phyloP scores from a whole-genome alignment of 1,139 yeast genomes.

The Oligophagozyma castellii region DNA sequence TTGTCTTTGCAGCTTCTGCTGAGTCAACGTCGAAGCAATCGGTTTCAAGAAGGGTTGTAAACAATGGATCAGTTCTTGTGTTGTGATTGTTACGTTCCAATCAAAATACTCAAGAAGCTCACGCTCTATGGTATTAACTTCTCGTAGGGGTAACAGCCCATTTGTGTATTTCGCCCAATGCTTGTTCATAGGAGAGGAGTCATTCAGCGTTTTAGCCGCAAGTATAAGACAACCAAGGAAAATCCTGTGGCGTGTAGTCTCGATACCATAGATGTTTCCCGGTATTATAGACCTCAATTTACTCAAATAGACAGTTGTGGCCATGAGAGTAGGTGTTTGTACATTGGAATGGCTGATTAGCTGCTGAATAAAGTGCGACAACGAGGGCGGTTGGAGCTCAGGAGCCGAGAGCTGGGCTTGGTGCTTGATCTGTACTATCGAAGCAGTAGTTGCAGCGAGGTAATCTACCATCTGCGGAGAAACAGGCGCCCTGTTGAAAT shows the following conservation, averaged over 20 bases:
- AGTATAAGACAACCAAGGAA: conserved; percentile 77
- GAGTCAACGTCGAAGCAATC: conserved; percentile 34
- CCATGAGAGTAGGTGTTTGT: conserved; percentile 90
- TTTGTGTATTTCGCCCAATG: conserved; percentile 92
- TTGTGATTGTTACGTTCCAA: conserved; percentile 66
- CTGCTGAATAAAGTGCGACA: conserved; percentile 45
- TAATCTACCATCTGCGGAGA: conserved; percentile 66
- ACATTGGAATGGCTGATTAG: conserved; percentile 75
- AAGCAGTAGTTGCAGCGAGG: conserved; percentile 64
- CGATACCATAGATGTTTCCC: conserved; percentile 82
- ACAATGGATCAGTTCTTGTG: conserved; percentile 52
- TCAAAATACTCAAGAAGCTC: conserved; percentile 70
- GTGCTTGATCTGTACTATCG: conserved; percentile 51
- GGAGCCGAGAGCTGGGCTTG: conserved; percentile 7
- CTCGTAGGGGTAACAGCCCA: conserved; percentile 61
- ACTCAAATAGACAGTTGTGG: conserved; percentile 69
- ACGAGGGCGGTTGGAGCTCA: conserved; percentile 2
- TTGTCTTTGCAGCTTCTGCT: conserved; percentile 14
- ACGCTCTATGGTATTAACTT: conserved; percentile 83
- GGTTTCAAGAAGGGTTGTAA: conserved; percentile 66
- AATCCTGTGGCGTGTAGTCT: conserved; percentile 85
- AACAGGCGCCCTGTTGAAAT: conserved; percentile 68
- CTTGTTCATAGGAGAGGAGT: conserved; percentile 84
- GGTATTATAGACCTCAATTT: conserved; percentile 69
- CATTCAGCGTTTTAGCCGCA: conserved; percentile 84